These are phyloP conservation scores for Oidiodendron maius DNA, from an alignment of 495 filamentous ascomycete genomes.

Conservation along the genomic window DNA sequence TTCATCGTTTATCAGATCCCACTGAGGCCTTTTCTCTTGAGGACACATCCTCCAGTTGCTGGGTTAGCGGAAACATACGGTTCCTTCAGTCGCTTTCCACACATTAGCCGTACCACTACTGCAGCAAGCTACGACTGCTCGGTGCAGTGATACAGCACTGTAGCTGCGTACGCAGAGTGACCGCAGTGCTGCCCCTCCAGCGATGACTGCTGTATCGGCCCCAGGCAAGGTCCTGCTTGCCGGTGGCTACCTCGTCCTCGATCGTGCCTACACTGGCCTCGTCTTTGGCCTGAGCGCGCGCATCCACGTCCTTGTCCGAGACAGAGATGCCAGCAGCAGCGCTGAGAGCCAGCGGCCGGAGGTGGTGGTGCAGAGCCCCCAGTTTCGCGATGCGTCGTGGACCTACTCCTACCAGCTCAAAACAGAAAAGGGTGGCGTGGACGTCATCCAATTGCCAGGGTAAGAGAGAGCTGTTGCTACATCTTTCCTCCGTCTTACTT, in stretches of 20 bases:
- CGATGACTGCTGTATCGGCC: slow-evolving; percentile 66
- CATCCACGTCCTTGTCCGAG: slow-evolving; percentile 78
- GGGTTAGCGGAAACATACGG: too few species aligned
- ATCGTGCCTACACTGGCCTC: slow-evolving; percentile 78
- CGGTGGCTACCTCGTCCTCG: slow-evolving; percentile 91
- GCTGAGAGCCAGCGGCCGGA: slow-evolving; percentile 53
- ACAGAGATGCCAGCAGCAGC: slow-evolving; percentile 49
- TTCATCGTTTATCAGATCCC: too few species aligned
- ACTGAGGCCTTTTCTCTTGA: too few species aligned
- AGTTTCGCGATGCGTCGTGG: slow-evolving; percentile 84
- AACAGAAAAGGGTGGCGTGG: slow-evolving; percentile 65
- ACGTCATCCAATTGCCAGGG: slow-evolving; percentile 72
- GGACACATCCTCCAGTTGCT: too few species aligned
- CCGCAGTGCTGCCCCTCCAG: too few species aligned
- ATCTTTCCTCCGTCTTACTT: slow-evolving; percentile 4
- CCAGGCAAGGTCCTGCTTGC: slow-evolving; percentile 94
- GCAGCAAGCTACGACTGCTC: too few species aligned
- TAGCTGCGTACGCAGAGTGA: too few species aligned
- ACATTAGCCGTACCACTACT: too few species aligned
- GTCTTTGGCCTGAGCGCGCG: slow-evolving; percentile 93
- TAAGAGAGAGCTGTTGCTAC: slow-evolving; percentile 35
- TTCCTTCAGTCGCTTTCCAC: too few species aligned
- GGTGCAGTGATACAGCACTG: too few species aligned
- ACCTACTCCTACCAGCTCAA: slow-evolving; percentile 68
- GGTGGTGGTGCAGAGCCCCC: slow-evolving; percentile 83